phyloP scores from a whole-genome alignment of 2,329 filamentous ascomycete genomes.

The Fusarium napiforme region DNA sequence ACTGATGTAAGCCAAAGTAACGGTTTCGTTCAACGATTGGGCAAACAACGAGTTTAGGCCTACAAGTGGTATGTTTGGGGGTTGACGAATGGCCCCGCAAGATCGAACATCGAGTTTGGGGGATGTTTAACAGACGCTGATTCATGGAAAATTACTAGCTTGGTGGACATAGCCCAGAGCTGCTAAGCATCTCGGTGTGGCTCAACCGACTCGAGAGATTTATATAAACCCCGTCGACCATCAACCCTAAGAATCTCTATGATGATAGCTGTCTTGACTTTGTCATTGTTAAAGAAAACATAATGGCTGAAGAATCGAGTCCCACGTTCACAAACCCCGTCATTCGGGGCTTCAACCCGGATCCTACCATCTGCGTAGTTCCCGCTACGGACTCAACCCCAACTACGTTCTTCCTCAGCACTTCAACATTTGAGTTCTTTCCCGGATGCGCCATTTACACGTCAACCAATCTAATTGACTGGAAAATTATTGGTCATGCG shows the following conservation, averaged over 20 bases:
- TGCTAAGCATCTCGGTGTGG: neutral
- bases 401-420: constrained; percentile 65
- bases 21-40: neutral
- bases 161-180: neutral
- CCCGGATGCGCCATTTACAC: constrained; percentile 71
- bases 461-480: constrained; percentile 63
- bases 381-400: constrained; percentile 45
- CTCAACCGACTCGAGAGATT: neutral
- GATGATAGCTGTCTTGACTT: neutral
- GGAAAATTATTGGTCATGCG: constrained; percentile 64
- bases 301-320: constrained; percentile 4
- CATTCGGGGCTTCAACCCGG: constrained; percentile 70
- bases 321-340: constrained; percentile 61
- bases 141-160: constrained; percentile 15
- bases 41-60: neutral
- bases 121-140: neutral
- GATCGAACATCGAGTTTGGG: neutral
- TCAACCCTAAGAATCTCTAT: neutral
- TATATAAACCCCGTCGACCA: neutral
- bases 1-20: neutral
- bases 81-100: neutral
- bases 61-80: neutral
- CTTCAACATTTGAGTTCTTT: constrained; percentile 71
- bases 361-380: constrained; percentile 62
- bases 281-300: neutral